Conservation (phyloP, 2,329 filamentous ascomycete genomes). For the Talaromyces albobiverticillius region DNA sequence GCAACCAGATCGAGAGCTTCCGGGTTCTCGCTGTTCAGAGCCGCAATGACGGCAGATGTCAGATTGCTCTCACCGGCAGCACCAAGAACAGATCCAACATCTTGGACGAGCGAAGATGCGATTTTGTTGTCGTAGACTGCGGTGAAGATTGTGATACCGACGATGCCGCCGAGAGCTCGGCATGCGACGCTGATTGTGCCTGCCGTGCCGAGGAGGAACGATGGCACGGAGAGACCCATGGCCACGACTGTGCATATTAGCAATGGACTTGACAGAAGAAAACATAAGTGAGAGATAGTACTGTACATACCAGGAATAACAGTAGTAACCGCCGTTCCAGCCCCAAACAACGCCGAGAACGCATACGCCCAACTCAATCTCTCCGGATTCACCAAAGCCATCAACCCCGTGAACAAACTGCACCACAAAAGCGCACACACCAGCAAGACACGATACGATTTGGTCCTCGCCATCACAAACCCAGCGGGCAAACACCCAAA, state of each 20-base stretch:
- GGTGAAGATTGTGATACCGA: slow-evolving; percentile 1
- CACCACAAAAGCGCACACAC: neutral
- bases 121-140: neutral
- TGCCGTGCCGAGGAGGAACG: neutral
- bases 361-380: neutral
- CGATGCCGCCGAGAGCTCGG: neutral
- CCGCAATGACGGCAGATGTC: neutral
- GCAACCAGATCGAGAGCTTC: neutral
- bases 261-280: neutral
- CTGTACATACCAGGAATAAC: neutral
- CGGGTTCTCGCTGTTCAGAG: neutral
- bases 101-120: neutral
- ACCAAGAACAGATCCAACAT: neutral
- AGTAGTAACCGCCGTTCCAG: neutral
- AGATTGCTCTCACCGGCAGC: neutral
- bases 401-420: neutral
- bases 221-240: neutral
- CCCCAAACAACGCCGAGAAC: neutral
- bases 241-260: neutral
- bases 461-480: neutral
- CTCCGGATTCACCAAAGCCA: neutral
- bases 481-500: neutral
- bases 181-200: neutral
- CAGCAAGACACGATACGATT: neutral
- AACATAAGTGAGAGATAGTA: neutral